phyloP scores from a whole-genome alignment of 1,284 basidiomycete species.

The Trichosporon faecale region DNA sequence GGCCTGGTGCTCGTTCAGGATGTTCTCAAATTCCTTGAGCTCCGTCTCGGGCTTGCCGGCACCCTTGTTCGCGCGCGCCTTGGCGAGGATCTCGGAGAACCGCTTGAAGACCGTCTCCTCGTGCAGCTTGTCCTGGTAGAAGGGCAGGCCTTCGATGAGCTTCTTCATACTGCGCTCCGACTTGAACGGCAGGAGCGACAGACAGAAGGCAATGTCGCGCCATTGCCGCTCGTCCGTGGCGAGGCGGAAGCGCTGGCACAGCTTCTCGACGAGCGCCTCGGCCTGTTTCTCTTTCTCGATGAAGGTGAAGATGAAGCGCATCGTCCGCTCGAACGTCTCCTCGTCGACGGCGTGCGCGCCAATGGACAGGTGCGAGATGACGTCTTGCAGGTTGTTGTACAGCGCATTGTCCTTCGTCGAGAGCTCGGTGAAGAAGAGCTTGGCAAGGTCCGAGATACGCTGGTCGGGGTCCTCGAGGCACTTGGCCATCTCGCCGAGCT shows the following conservation, averaged over 20 bases:
- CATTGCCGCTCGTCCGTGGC: conserved; percentile 89
- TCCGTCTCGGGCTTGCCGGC: conserved; percentile 84
- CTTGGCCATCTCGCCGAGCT: conserved; percentile 99
- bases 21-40: conserved; percentile 84
- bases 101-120: conserved; percentile 76
- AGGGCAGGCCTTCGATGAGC: conserved; percentile 83
- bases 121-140: conserved; percentile 94
- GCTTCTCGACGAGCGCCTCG: conserved; percentile 88
- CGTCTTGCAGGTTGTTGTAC: conserved; percentile 96
- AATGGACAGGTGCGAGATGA: conserved; percentile 88
- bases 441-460: conserved; percentile 86
- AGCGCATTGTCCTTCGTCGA: conserved; percentile 97
- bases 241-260: conserved; percentile 88
- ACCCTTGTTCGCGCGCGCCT: conserved; percentile 80
- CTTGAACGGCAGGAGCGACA: conserved; percentile 93
- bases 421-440: conserved; percentile 93
- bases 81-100: conserved; percentile 83
- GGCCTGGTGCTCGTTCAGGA: conserved; percentile 72
- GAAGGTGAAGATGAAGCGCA: conserved; percentile 93
- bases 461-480: conserved; percentile 91
- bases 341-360: conserved; percentile 94
- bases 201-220: conserved; percentile 94
- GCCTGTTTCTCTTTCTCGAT: conserved; percentile 99
- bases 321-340: conserved; percentile 83
- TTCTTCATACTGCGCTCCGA: conserved; percentile 95